Percentiles rank a stretch among this genome's conserved stretches.
These are phyloP conservation scores for Sporobolus alterniflorus DNA, from an alignment of 202 grass and related monocot species.

Conservation along the genomic window DNA sequence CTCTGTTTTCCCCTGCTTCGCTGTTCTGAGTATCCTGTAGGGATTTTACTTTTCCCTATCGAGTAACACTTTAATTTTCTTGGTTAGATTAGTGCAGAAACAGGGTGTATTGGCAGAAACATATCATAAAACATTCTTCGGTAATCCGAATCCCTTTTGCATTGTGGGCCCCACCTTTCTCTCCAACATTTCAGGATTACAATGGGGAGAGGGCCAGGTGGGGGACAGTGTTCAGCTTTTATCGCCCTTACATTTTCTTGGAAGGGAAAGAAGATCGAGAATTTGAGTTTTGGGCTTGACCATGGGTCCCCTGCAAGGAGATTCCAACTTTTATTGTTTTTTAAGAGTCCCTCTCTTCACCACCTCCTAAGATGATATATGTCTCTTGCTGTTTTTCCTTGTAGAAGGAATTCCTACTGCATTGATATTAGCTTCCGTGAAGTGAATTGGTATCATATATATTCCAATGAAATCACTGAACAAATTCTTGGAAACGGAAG, in stretches of 20 bases:
- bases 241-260: conserved; percentile 4
- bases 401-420: neutral
- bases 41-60: neutral
- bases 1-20: neutral
- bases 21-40: neutral
- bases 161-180: conserved; percentile 35
- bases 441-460: neutral
- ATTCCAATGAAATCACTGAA: neutral
- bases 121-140: neutral
- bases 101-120: conserved; percentile 2
- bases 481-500: neutral
- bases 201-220: conserved; percentile 49
- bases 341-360: neutral
- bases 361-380: neutral
- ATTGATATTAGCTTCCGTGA: neutral
- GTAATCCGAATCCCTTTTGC: conserved; percentile 13
- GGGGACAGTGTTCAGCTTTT: conserved; percentile 6
- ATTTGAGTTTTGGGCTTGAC: conserved; percentile 6
- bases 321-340: neutral
- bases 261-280: neutral
- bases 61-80: neutral
- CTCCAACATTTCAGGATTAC: conserved; percentile 38
- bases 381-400: neutral
- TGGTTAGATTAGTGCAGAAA: neutral
- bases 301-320: neutral